phyloP scores from a whole-genome alignment of 164 flowering plant species.

The Annona cherimola region DNA sequence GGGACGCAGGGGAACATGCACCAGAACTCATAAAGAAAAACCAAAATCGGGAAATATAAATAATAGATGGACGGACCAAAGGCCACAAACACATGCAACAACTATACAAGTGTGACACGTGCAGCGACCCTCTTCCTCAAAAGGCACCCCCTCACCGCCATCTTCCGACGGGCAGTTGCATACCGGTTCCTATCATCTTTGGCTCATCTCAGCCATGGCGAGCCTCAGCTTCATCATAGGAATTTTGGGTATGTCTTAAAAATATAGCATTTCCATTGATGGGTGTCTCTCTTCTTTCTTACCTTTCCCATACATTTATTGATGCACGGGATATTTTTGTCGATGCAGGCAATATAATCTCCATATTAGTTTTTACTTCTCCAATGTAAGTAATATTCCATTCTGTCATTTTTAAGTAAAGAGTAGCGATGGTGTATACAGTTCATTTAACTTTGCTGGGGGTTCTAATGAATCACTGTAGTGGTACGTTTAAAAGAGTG shows the following conservation, averaged over 20 bases:
- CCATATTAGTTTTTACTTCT: constrained; percentile 57
- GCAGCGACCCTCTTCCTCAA: too few species aligned
- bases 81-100: too few species aligned
- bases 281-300: neutral
- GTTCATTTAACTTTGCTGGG: neutral
- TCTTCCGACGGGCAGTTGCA: neutral
- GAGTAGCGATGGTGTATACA: too few species aligned
- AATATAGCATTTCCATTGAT: neutral
- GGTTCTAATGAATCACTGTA: constrained; percentile 8
- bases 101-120: too few species aligned
- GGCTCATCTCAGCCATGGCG: constrained; percentile 27
- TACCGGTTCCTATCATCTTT: neutral
- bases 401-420: neutral
- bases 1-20: too few species aligned
- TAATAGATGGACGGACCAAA: too few species aligned
- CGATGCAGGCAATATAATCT: constrained; percentile 25
- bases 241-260: constrained; percentile 37
- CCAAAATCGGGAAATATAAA: too few species aligned
- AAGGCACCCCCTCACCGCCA: neutral
- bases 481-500: constrained; percentile 47
- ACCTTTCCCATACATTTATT: neutral
- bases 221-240: constrained; percentile 52
- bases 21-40: too few species aligned
- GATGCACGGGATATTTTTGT: neutral
- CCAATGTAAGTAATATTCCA: constrained; percentile 49